Conservation (phyloP, 371 early-diverging fungal species). For the Syncephalis fuscata region DNA sequence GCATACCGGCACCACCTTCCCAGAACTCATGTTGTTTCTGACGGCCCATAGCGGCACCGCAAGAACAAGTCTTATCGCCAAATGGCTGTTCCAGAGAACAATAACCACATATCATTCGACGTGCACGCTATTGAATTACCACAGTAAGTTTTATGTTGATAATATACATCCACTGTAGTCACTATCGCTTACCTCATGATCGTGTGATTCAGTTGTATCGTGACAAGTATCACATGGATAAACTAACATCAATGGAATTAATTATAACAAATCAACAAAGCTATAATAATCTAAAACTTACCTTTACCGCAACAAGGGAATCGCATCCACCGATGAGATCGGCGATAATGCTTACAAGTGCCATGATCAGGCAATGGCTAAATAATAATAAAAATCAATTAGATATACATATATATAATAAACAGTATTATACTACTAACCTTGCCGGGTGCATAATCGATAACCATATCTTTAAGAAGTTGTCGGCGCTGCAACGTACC, state of each 20-base stretch:
- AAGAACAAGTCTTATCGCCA: not conserved
- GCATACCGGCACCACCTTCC: conserved; percentile 94
- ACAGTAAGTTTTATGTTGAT: not conserved
- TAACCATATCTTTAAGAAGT: conserved; percentile 5
- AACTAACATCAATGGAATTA: conserved; percentile 11
- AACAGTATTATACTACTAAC: conserved; percentile 9
- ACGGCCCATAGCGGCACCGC: no score
- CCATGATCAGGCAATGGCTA: conserved; percentile 70
- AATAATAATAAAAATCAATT: no score
- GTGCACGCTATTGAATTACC: conserved; percentile 40
- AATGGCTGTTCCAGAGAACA: conserved; percentile 79
- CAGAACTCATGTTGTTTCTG: conserved; percentile 50
- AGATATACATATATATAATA: no score
- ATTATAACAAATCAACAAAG: no score
- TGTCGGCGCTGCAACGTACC: conserved; percentile 5
- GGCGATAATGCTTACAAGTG: conserved; percentile 82
- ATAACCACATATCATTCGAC: conserved; percentile 80
- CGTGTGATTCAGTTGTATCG: conserved; percentile 58
- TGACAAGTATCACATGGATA: conserved; percentile 95
- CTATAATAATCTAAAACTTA: no score
- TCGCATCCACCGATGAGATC: conserved; percentile 89
- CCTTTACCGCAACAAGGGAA: conserved; percentile 63
- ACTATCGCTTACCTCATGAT: conserved; percentile 7
- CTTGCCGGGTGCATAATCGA: conserved; percentile 1
- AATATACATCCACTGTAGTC: not conserved